phyloP scores from a whole-genome alignment of 495 filamentous ascomycete species.

The Aspergillus diversus region DNA sequence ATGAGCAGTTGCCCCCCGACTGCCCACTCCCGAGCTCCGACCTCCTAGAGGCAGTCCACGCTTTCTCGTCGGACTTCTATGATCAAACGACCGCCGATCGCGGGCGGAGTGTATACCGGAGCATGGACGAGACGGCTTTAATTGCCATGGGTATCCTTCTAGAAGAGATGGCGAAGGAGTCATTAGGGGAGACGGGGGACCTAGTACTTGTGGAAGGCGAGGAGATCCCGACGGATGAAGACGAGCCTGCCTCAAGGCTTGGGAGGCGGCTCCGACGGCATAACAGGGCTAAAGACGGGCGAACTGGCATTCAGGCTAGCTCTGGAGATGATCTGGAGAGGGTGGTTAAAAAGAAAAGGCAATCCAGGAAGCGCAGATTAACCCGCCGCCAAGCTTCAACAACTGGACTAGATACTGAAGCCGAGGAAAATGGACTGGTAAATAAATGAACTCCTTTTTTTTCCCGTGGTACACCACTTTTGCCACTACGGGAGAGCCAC shows the following conservation, averaged over 20 bases:
- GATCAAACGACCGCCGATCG: conserved; percentile 37
- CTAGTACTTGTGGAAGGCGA: conserved; percentile 72
- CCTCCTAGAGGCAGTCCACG: conserved; percentile 75
- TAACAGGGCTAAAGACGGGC: conserved; percentile 27
- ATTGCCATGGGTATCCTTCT: conserved; percentile 80
- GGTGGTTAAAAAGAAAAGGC: conserved; percentile 28
- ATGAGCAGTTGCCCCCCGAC: conserved; percentile 54
- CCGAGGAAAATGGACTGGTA: conserved; percentile 21
- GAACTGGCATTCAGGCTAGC: conserved; percentile 23
- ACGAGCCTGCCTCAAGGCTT: conserved; percentile 13
- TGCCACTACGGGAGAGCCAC: too few relatives aligned
- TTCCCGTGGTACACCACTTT: background rate
- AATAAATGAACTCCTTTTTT: background rate
- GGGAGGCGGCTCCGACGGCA: conserved; percentile 23
- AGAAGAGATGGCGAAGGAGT: conserved; percentile 70
- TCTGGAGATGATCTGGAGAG: conserved; percentile 31
- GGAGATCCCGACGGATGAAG: conserved; percentile 35
- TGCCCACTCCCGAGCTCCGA: conserved; percentile 69
- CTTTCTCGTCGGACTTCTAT: conserved; percentile 77
- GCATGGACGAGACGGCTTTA: conserved; percentile 84
- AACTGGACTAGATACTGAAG: conserved; percentile 35
- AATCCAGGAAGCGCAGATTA: conserved; percentile 34
- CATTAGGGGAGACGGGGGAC: conserved; percentile 72
- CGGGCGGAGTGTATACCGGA: conserved; percentile 57
- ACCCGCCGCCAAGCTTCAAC: conserved; percentile 25